Conservation (phyloP, 768 basidiomycete species). For the Russula virescens region DNA sequence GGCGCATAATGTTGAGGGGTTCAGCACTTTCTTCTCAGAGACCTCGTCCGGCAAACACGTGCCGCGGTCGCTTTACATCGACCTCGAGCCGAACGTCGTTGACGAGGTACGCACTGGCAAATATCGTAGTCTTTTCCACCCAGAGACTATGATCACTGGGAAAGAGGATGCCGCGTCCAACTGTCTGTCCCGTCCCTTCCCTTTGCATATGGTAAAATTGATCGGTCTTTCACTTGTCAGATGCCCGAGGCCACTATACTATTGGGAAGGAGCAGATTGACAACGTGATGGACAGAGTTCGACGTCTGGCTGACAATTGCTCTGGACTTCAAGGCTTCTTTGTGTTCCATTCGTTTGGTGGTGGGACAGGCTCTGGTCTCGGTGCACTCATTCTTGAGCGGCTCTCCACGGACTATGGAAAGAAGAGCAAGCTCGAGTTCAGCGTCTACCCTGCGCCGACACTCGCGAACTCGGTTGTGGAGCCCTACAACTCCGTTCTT, state of each 20-base stretch:
- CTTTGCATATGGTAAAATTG: neutral
- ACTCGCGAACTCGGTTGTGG: conserved; percentile 92
- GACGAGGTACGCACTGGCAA: conserved; percentile 95
- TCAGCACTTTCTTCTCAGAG: conserved; percentile 99
- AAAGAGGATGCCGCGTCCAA: conserved; percentile 99
- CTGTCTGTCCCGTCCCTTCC: conserved; percentile 50
- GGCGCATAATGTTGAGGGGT: conserved; percentile 78
- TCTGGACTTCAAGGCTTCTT: conserved; percentile 99
- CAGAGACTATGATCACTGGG: conserved; percentile 95
- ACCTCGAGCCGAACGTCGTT: conserved; percentile 95
- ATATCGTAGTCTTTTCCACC: conserved; percentile 97
- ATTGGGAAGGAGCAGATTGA: conserved; percentile 99
- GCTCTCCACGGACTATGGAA: conserved; percentile 97
- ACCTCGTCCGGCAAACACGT: conserved; percentile 95
- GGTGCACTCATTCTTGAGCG: conserved; percentile 96
- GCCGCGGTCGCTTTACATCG: conserved; percentile 94
- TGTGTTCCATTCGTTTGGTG: conserved; percentile 99
- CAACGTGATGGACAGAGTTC: conserved; percentile 93
- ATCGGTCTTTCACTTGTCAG: conserved; percentile 38
- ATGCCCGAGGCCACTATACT: conserved; percentile 98
- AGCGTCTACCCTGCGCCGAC: conserved; percentile 95
- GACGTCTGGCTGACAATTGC: conserved; percentile 96
- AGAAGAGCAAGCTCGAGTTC: conserved; percentile 99
- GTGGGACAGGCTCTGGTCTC: conserved; percentile 98
- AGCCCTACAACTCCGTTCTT: conserved; percentile 97